These are phyloP conservation scores for Penicillium sp. DNA, from an alignment of 2,329 filamentous ascomycete genomes.

Conservation along the genomic window DNA sequence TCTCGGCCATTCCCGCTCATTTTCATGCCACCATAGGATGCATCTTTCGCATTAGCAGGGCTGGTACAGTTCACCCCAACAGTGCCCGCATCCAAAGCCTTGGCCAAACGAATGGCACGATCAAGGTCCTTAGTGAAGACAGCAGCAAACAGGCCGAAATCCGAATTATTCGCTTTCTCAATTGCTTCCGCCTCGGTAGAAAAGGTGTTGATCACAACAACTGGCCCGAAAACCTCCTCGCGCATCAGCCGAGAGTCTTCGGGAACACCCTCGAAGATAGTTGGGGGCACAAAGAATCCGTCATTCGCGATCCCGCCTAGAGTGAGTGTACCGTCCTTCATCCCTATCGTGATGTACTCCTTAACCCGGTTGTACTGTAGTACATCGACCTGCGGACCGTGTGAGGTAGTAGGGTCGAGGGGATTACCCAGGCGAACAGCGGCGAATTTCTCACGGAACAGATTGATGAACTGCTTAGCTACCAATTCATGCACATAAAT, in stretches of 20 bases:
- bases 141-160: slow-evolving; percentile 31
- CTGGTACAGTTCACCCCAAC: slow-evolving; percentile 38
- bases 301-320: slow-evolving; percentile 66
- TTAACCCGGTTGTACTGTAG: slow-evolving; percentile 83
- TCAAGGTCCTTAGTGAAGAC: slow-evolving; percentile 33
- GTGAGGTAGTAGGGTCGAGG: slow-evolving; percentile 71
- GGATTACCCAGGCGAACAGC: slow-evolving; percentile 76
- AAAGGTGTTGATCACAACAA: slow-evolving; percentile 42
- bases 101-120: slow-evolving; percentile 27
- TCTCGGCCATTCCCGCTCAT: slow-evolving; percentile 41
- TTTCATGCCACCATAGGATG: slow-evolving; percentile 47
- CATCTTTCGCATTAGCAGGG: slow-evolving; percentile 37
- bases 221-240: slow-evolving; percentile 46
- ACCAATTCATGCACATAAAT: slow-evolving; percentile 80
- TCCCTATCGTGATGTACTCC: slow-evolving; percentile 64
- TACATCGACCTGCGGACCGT: slow-evolving; percentile 78
- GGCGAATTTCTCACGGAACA: slow-evolving; percentile 70
- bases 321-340: slow-evolving; percentile 61
- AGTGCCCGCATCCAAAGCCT: slow-evolving; percentile 26
- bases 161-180: slow-evolving; percentile 50
- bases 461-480: slow-evolving; percentile 74
- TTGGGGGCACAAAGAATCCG: slow-evolving; percentile 86
- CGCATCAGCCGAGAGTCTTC: slow-evolving; percentile 31
- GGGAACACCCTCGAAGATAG: slow-evolving; percentile 72
- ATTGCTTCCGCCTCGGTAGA: slow-evolving; percentile 54